A percentile compares a stretch with the other conserved stretches of the same genome.
These are phyloP conservation scores for Oropetium thomaeum DNA, from an alignment of 176 grass and related monocot genomes.

Conservation along the genomic window DNA sequence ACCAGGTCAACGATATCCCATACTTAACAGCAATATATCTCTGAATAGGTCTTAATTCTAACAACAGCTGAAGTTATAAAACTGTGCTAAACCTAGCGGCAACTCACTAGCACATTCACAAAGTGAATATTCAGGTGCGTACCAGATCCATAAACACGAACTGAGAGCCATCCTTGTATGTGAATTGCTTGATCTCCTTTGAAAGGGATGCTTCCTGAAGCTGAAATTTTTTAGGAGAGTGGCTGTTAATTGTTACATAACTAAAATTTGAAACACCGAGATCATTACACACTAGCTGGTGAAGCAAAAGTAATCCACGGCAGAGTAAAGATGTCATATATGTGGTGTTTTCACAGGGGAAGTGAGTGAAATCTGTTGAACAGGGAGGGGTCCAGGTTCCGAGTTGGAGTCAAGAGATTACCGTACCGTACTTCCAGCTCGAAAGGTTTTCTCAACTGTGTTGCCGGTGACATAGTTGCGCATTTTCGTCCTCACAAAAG, in stretches of 20 bases:
- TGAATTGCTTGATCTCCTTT: conserved; percentile 94
- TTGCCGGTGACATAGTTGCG: conserved; percentile 85
- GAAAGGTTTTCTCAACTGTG: conserved; percentile 99
- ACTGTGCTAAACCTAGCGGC: neutral
- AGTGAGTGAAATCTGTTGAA: neutral
- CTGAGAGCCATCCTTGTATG: conserved; percentile 85
- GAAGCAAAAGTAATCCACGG: neutral
- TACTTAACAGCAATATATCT: neutral
- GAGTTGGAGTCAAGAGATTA: conserved; percentile 49
- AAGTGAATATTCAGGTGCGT: neutral
- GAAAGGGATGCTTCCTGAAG: conserved; percentile 75
- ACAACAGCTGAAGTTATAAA: conserved; percentile 6
- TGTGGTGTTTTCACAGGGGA: neutral
- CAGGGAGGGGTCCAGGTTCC: neutral
- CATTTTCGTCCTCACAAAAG: conserved; percentile 94
- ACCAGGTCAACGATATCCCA: neutral
- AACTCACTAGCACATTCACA: neutral
- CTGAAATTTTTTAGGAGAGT: conserved; percentile 35
- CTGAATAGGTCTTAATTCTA: neutral
- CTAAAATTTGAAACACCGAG: neutral
- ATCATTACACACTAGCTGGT: neutral
- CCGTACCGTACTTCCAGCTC: conserved; percentile 95
- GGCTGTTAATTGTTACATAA: conserved; percentile 1
- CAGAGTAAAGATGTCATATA: neutral
- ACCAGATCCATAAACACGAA: conserved; percentile 99